Evolutionary conservation across 139 green algal species (phyloP), one percentile per base, ranked within the genome.

Genomic region (Micromonas pusilla): DNA sequence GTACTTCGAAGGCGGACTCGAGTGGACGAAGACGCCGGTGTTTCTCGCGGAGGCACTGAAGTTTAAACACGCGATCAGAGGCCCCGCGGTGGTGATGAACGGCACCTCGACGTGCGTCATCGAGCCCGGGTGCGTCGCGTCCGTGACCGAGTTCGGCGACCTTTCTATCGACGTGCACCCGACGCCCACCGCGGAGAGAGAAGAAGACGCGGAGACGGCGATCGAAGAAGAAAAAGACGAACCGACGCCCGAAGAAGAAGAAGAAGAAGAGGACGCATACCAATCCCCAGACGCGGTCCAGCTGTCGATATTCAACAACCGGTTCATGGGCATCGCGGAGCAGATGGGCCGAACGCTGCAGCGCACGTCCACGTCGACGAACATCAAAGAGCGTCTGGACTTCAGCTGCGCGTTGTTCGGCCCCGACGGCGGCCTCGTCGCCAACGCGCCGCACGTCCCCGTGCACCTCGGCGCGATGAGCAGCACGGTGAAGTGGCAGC

Each of bases 361-460:
- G 87, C 86, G 92, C 74, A 97, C 94, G 54, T 88, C 82, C 68
- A 89, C 97, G 72, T 93, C 86, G 2, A 95, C 97, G 57, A 99
- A 98, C 89, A 98, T 99, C 87, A 99, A 99, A 84, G 94, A 99
- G 85, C 87, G 94, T 0, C 89, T 99, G 3, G 94, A 99, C 87
- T 99, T 98, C 84, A 93, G 85, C 39, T 99, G 94, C 76, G 94
- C 94, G 16, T 45, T 87, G 33, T 87, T 85, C 60, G 39, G 82
- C 16, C 88, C 91, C 0, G 89, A 96, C 76, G 93, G 93, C 33
- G 83, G 84, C 34, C 86, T 98, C 57, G 93, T 99, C n/a, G 93
- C 94, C 71, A 99, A 99, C 80, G 94, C 94, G 13, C 94, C 94
- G 0, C 94, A 99, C 87, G 86, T 99, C 66, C 94, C 94, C 0